Evolutionary conservation across 208 protist species (phyloP).

Genomic region (Acanthamoeba polyphaga): DNA sequence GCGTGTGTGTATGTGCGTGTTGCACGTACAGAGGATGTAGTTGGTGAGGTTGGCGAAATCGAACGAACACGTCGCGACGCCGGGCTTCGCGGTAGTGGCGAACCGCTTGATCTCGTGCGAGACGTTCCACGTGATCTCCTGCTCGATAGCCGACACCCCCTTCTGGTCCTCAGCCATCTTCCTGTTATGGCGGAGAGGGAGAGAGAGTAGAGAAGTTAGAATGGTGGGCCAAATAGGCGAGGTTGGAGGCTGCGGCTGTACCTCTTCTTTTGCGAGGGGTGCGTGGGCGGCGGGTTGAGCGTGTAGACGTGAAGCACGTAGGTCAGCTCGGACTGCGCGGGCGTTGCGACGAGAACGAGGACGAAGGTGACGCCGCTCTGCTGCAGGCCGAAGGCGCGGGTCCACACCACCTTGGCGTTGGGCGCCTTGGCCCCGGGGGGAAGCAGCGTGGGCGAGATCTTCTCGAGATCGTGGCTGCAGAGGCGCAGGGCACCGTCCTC

Average conservation of each 20-base stretch:
- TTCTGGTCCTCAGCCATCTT: neutral
- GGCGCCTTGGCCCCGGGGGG: neutral
- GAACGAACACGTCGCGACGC: conserved; percentile 15
- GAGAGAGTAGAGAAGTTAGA: no score
- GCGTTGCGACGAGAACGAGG: neutral
- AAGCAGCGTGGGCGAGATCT: conserved; percentile 37
- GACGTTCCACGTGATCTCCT: conserved; percentile 57
- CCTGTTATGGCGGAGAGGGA: neutral
- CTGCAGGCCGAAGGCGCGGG: conserved; percentile 17
- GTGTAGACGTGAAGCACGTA: conserved; percentile 43
- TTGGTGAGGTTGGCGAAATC: conserved; percentile 40
- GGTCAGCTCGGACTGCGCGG: neutral
- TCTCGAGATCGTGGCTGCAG: conserved; percentile 47
- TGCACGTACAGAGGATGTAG: conserved; percentile 47
- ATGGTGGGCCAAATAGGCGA: no score
- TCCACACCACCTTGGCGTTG: conserved; percentile 1
- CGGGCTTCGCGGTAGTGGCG: neutral
- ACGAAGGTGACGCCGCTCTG: conserved; percentile 48
- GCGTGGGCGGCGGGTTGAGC: conserved; percentile 36
- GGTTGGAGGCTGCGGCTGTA: neutral
- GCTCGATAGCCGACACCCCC: neutral
- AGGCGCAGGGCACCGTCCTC: conserved; percentile 30
- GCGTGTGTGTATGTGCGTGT: neutral
- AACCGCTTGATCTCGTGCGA: conserved; percentile 37
- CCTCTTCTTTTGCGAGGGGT: conserved; percentile 45